These are phyloP conservation scores for Mycena leptocephala DNA, from an alignment of 768 basidiomycete species.

Conservation along the genomic window DNA sequence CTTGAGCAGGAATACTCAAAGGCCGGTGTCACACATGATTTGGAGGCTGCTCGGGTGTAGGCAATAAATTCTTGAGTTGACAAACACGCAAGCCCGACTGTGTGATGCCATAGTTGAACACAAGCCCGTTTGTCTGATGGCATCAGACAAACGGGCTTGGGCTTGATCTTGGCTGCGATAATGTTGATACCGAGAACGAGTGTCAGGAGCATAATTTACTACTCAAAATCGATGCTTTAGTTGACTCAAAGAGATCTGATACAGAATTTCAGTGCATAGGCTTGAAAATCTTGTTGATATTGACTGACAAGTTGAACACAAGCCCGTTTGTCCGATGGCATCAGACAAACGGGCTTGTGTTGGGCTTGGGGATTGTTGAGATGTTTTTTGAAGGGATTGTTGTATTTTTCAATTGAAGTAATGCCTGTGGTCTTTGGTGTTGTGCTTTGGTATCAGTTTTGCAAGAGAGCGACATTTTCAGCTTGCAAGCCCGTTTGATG, in stretches of 20 bases:
- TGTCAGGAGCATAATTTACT: no score
- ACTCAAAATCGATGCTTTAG: no score
- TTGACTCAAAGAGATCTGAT: no score
- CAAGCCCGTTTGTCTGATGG: slow-evolving; percentile 7
- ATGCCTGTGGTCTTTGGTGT: not conserved
- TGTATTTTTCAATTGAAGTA: not conserved
- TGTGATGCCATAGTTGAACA: no score
- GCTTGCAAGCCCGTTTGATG: not conserved
- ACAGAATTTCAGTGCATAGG: no score
- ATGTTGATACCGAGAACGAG: no score
- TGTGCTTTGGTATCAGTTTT: slow-evolving; percentile 1
- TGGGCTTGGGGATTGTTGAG: not conserved
- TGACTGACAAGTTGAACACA: not conserved
- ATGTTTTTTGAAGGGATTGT: not conserved
- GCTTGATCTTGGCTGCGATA: no score
- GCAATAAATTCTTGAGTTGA: no score
- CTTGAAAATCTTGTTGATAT: no score
- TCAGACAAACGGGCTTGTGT: slow-evolving; percentile 3
- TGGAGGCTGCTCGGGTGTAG: not conserved
- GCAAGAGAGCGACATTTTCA: slow-evolving; percentile 5
- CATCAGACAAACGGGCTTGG: slow-evolving; percentile 5
- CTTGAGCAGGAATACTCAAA: not conserved
- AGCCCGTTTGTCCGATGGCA: slow-evolving; percentile 8
- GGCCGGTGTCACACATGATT: not conserved
- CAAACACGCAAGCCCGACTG: not conserved